A percentile compares a stretch with the other conserved stretches of the same genome.
Evolutionary conservation across 2,329 filamentous ascomycete genomes (phyloP).

Genomic region (Xylaria sp.): DNA sequence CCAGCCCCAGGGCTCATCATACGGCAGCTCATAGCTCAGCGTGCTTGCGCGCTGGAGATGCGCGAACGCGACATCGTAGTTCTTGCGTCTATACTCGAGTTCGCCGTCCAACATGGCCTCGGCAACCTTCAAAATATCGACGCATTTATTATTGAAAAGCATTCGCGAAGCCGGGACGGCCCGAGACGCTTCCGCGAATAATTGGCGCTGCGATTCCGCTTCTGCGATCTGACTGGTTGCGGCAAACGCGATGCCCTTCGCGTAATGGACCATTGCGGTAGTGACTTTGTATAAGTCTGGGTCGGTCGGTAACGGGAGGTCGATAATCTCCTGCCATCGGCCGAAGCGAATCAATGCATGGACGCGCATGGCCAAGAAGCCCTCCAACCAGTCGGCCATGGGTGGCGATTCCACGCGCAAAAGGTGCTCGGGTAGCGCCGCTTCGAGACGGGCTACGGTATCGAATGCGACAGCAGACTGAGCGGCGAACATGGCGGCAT

Average conservation of each 20-base stretch:
- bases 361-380: constrained; percentile 60
- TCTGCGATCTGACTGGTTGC: constrained; percentile 49
- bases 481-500: constrained; percentile 72
- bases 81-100: constrained; percentile 60
- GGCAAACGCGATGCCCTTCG: constrained; percentile 60
- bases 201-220: constrained; percentile 46
- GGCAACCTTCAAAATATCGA: constrained; percentile 58
- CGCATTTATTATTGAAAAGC: constrained; percentile 62
- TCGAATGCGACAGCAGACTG: constrained; percentile 58
- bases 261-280: constrained; percentile 63
- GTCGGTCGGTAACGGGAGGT: constrained; percentile 53
- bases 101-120: constrained; percentile 69
- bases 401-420: constrained; percentile 60
- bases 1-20: constrained; percentile 74
- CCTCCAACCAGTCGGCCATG: constrained; percentile 76
- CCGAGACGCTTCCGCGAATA: constrained; percentile 48
- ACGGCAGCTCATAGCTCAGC: constrained; percentile 59
- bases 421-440: constrained; percentile 56
- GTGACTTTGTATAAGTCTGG: constrained; percentile 60
- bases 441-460: constrained; percentile 54
- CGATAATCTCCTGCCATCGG: constrained; percentile 60
- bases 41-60: constrained; percentile 53
- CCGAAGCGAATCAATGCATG: constrained; percentile 72
- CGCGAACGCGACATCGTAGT: constrained; percentile 54
- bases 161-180: constrained; percentile 55